A percentile compares a stretch with the other conserved stretches of the same genome.
Evolutionary conservation across 2,329 filamentous ascomycete genomes (phyloP).

Genomic region (Claviceps sp.): DNA sequence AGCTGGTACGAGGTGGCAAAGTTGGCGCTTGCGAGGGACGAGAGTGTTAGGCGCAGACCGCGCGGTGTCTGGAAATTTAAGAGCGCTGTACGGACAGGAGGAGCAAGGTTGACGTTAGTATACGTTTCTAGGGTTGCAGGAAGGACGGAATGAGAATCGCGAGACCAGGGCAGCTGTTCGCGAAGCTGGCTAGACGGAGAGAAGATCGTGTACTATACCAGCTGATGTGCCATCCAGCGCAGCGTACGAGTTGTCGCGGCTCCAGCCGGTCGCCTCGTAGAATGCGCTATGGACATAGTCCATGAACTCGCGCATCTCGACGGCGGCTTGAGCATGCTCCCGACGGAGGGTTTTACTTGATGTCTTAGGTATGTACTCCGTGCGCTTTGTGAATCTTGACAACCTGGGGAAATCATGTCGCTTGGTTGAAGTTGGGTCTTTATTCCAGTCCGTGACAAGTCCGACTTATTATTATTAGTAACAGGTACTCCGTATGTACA

Average conservation of each 20-base stretch:
- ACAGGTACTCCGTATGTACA: no score
- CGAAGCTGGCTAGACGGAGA: no score
- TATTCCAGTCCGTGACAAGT: no score
- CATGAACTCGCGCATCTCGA: slow-evolving; percentile 86
- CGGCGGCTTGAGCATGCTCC: slow-evolving; percentile 16
- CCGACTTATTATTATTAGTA: no score
- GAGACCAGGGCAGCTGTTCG: no score
- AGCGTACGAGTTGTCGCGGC: slow-evolving; percentile 83
- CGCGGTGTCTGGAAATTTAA: slow-evolving; percentile 80
- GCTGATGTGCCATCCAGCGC: slow-evolving; percentile 72
- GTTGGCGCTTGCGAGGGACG: slow-evolving; percentile 80
- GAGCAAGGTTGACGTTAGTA: not conserved
- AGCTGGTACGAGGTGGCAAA: slow-evolving; percentile 92
- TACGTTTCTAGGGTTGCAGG: no score
- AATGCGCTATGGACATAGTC: slow-evolving; percentile 91
- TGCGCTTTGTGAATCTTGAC: no score
- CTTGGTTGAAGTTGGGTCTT: not conserved
- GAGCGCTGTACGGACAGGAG: slow-evolving; percentile 42
- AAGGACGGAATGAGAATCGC: no score
- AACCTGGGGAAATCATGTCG: not conserved
- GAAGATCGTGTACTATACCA: slow-evolving; percentile 31
- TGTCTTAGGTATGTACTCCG: no score
- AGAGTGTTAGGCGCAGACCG: slow-evolving; percentile 74
- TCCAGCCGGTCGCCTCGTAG: slow-evolving; percentile 76
- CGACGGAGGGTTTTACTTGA: not conserved